Conservation (phyloP, 2,329 filamentous ascomycete species). For the Aspergillus hortae region DNA sequence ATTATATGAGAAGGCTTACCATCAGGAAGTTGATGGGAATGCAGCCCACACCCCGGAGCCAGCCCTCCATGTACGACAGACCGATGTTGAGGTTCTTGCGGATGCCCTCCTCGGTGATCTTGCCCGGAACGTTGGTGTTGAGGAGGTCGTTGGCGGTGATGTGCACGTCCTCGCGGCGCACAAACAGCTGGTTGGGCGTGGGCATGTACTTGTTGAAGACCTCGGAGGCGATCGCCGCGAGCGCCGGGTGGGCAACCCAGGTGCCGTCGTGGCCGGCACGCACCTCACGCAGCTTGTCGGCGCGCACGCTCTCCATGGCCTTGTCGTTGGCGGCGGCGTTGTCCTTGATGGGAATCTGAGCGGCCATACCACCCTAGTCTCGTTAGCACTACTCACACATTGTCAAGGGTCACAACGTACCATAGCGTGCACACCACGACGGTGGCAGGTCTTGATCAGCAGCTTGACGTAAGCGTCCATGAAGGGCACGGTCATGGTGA, state of each 20-base stretch:
- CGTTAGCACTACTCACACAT: background rate
- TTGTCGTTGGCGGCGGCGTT: constrained; percentile 85
- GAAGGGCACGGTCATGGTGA: constrained; percentile 98
- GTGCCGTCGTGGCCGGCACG: constrained; percentile 94
- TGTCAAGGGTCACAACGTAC: constrained; percentile 28
- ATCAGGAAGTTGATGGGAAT: constrained; percentile 98
- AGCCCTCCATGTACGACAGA: constrained; percentile 97
- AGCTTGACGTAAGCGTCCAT: constrained; percentile 98
- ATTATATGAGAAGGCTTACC: constrained; percentile 43
- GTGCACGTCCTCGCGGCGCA: constrained; percentile 82
- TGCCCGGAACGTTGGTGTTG: constrained; percentile 96
- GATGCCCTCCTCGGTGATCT: constrained; percentile 90
- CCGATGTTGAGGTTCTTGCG: constrained; percentile 97
- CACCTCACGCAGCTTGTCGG: constrained; percentile 94
- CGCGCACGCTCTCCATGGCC: constrained; percentile 88
- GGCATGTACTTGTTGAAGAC: constrained; percentile 99
- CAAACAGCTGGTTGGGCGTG: constrained; percentile 91
- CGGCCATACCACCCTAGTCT: constrained; percentile 77
- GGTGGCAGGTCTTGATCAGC: constrained; percentile 97
- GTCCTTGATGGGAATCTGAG: constrained; percentile 98
- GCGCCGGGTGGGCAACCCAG: constrained; percentile 94
- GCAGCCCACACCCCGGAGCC: constrained; percentile 90
- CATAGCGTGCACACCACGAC: constrained; percentile 97
- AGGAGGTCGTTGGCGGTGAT: constrained; percentile 86
- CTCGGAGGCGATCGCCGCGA: constrained; percentile 82